Evolutionary conservation across 805 yeast genomes (phyloP).

Genomic region (Allodekkera sacchari): DNA sequence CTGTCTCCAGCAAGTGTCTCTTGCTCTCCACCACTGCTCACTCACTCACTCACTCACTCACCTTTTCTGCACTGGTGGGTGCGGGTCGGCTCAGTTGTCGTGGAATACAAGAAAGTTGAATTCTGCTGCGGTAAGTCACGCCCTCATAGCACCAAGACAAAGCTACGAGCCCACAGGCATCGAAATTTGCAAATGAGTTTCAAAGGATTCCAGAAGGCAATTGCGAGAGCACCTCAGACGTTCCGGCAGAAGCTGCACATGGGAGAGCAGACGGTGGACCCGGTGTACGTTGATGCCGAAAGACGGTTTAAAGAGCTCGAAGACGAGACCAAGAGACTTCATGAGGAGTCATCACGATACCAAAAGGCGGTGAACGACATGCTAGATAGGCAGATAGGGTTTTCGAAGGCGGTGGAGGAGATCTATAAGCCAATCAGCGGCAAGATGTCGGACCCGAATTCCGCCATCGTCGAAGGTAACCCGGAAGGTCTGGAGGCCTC

Average conservation of each 20-base stretch:
- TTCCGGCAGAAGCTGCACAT: constrained; percentile 86
- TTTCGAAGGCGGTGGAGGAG: constrained; percentile 92
- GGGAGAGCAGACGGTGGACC: constrained; percentile 71
- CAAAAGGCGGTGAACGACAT: constrained; percentile 88
- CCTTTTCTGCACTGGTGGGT: too few relatives aligned
- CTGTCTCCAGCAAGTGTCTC: too few relatives aligned
- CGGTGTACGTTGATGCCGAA: constrained; percentile 93
- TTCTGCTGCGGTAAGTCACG: too few relatives aligned
- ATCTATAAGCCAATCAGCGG: constrained; percentile 96
- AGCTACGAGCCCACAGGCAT: too few relatives aligned
- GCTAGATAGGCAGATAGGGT: constrained; percentile 89
- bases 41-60: too few relatives aligned
- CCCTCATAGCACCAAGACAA: too few relatives aligned
- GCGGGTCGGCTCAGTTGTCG: background rate
- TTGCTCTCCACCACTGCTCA: too few relatives aligned
- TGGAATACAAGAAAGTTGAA: too few relatives aligned
- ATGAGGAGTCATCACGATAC: constrained; percentile 85
- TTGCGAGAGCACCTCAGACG: constrained; percentile 84
- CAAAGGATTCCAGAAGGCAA: constrained; percentile 76
- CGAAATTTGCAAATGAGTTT: constrained; percentile 54
- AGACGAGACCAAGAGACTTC: constrained; percentile 76
- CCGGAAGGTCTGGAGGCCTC: constrained; percentile 96
- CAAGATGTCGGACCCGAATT: constrained; percentile 80
- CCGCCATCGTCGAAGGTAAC: constrained; percentile 82
- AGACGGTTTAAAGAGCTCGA: constrained; percentile 92